Evolutionary conservation across 1,284 basidiomycete species (phyloP).

Genomic region (Boletus smithii): DNA sequence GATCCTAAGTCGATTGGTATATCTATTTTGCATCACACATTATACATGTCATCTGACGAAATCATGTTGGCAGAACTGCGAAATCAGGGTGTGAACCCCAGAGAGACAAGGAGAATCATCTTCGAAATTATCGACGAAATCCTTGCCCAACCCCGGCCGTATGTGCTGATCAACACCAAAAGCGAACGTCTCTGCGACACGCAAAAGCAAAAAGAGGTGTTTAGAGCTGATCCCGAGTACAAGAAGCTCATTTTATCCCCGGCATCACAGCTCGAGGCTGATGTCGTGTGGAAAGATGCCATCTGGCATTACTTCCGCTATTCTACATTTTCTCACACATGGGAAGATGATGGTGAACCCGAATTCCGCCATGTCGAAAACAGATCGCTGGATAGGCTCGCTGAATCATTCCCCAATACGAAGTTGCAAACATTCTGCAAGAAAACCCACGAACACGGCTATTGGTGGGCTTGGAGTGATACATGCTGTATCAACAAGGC

Average conservation of each 20-base stretch:
- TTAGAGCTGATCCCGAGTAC: constrained; percentile 2
- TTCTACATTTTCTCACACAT: constrained; percentile 9
- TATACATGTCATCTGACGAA: not conserved
- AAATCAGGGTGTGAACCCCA: not conserved
- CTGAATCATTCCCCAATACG: not conserved
- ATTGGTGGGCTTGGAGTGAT: constrained; percentile 17
- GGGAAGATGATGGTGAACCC: constrained; percentile 6
- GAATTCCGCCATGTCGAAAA: constrained; percentile 2
- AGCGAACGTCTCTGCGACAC: constrained; percentile 6
- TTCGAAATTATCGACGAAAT: not conserved
- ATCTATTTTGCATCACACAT: not conserved
- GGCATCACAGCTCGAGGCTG: not conserved
- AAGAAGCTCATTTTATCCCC: constrained; percentile 5
- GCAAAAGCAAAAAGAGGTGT: not conserved
- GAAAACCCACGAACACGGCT: constrained; percentile 4
- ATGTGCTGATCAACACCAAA: constrained; percentile 8
- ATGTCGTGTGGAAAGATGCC: not conserved
- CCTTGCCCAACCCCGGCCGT: constrained; percentile 1
- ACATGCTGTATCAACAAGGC: constrained; percentile 20
- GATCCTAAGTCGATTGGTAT: constrained; percentile 1
- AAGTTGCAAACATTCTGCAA: constrained; percentile 14
- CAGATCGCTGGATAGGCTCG: not conserved
- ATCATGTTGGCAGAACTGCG: not conserved
- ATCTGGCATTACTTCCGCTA: constrained; percentile 6
- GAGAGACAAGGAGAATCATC: not conserved